A percentile compares a stretch with the other conserved stretches of the same genome.
Conservation (phyloP, 352 stramenopile species). For the Phytopythium ostracodes region DNA sequence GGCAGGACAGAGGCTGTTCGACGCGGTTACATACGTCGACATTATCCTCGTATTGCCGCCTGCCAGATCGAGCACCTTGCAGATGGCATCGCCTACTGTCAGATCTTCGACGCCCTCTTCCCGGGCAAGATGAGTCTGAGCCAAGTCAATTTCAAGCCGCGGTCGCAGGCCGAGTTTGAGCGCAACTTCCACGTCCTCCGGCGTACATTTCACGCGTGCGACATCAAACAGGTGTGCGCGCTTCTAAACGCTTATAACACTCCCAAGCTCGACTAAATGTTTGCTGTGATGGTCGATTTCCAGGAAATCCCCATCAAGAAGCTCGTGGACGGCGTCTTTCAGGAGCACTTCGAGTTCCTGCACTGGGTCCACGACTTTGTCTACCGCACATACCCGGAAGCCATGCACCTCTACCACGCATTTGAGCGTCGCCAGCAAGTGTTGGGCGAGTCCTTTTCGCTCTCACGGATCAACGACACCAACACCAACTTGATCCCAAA, state of each 20-base stretch:
- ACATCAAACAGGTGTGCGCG: constrained; percentile 52
- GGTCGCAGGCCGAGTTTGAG: constrained; percentile 48
- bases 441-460: constrained; percentile 24
- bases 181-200: constrained; percentile 59
- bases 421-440: constrained; percentile 54
- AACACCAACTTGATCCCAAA: constrained; percentile 68
- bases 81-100: constrained; percentile 77
- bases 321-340: constrained; percentile 63
- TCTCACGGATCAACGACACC: constrained; percentile 20
- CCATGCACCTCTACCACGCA: constrained; percentile 44
- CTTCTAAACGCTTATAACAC: neutral
- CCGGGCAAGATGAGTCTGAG: constrained; percentile 58
- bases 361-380: constrained; percentile 82
- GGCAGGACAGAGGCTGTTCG: no score
- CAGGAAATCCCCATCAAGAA: constrained; percentile 70
- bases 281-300: neutral
- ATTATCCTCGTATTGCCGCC: neutral
- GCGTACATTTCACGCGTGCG: constrained; percentile 50
- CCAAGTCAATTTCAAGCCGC: constrained; percentile 57
- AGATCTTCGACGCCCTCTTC: constrained; percentile 67
- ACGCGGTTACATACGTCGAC: no score
- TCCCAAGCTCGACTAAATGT: no score
- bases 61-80: constrained; percentile 67
- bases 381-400: constrained; percentile 63
- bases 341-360: constrained; percentile 82